Conservation (phyloP, 768 basidiomycete species). For the Rhizopogon vesiculosus region DNA sequence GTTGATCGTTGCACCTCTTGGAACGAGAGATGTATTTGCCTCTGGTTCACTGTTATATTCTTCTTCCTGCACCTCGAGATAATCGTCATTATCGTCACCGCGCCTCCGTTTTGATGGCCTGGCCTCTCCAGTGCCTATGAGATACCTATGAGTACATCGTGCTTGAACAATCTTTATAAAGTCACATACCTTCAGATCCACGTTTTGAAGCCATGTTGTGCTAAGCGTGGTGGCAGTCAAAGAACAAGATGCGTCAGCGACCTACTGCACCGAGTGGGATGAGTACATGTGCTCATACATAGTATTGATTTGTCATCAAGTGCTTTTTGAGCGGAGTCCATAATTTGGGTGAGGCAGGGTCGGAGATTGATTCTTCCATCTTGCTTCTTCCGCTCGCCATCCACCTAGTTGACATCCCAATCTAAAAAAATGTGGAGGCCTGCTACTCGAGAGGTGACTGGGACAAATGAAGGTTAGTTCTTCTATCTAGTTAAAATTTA, state of each 20-base stretch:
- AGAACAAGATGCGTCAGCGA: not conserved
- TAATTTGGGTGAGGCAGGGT: constrained; percentile 13
- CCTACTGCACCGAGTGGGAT: not conserved
- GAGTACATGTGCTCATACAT: too few relatives aligned
- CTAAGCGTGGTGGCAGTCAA: not conserved
- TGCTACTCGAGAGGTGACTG: constrained; percentile 84
- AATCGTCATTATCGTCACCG: constrained; percentile 49
- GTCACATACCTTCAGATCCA: constrained; percentile 31
- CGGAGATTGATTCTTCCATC: constrained; percentile 30
- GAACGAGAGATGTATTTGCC: constrained; percentile 42
- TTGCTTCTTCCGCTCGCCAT: constrained; percentile 10
- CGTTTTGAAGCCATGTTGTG: constrained; percentile 35
- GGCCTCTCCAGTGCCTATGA: constrained; percentile 13
- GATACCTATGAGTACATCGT: not conserved
- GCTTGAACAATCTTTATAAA: not conserved
- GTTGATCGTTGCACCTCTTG: constrained; percentile 78
- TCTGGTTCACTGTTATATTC: constrained; percentile 38
- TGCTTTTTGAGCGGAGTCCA: constrained; percentile 30
- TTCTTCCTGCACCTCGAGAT: constrained; percentile 48
- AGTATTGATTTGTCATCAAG: constrained; percentile 19
- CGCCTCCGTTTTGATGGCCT: constrained; percentile 38
- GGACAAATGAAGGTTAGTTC: constrained; percentile 83
- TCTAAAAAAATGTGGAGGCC: constrained; percentile 75
- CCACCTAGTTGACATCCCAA: constrained; percentile 22
- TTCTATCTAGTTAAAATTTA: constrained; percentile 1